These are phyloP conservation scores for Cystobasidium ongulense DNA, from an alignment of 768 basidiomycete species.

Conservation along the genomic window DNA sequence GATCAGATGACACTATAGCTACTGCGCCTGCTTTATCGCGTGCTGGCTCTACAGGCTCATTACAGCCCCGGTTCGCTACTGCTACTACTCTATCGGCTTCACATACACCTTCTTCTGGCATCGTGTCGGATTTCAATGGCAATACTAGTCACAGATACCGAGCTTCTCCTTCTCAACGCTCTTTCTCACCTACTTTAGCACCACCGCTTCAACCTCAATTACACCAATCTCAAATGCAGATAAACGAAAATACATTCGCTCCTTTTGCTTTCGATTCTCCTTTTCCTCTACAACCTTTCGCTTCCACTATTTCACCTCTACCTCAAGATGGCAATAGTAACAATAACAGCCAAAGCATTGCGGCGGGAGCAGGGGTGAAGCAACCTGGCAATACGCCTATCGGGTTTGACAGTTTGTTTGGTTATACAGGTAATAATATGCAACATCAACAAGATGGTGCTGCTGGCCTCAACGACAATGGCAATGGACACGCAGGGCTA, in stretches of 20 bases:
- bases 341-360: background rate
- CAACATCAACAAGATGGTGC: background rate
- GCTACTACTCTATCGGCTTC: background rate
- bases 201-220: background rate
- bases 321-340: background rate
- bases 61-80: background rate
- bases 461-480: background rate
- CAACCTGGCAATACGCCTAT: background rate
- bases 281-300: background rate
- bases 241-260: background rate
- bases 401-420: conserved; percentile 12
- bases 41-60: background rate
- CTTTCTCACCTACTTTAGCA: conserved; percentile 2
- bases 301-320: background rate
- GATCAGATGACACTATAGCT: too few relatives aligned
- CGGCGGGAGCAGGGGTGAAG: background rate
- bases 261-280: conserved; percentile 8
- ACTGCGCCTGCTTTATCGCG: background rate
- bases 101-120: background rate
- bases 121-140: background rate
- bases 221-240: background rate
- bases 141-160: background rate
- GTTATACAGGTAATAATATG: background rate
- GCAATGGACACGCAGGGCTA: background rate
- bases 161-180: background rate